Percentiles rank a stretch among this genome's conserved stretches.
phyloP scores from a whole-genome alignment of 1,284 basidiomycete genomes.

The Cryptococcus sp. region DNA sequence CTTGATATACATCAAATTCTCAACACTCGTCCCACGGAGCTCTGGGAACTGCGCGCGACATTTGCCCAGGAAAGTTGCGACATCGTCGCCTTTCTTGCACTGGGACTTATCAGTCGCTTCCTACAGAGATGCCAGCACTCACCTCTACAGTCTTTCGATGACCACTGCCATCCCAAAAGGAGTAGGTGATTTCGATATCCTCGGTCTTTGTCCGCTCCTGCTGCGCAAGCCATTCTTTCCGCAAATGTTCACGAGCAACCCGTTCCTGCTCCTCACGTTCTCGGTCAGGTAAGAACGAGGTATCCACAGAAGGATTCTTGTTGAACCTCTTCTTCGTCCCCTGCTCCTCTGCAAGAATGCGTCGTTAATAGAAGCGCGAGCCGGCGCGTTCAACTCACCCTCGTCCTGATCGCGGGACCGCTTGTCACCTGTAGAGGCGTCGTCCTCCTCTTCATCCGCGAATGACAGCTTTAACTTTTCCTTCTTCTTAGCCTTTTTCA shows the following conservation, averaged over 20 bases:
- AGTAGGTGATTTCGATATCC: constrained; percentile 64
- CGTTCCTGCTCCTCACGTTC: constrained; percentile 92
- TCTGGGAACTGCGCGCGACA: constrained; percentile 91
- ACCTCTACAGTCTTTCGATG: constrained; percentile 91
- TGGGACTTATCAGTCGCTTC: constrained; percentile 46
- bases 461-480: constrained; percentile 90
- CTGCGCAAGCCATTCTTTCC: constrained; percentile 84
- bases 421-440: constrained; percentile 31
- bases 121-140: constrained; percentile 46
- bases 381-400: constrained; percentile 17
- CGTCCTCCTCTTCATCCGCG: constrained; percentile 74
- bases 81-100: constrained; percentile 98
- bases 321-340: constrained; percentile 67
- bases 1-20: constrained; percentile 99
- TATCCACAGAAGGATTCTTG: constrained; percentile 96
- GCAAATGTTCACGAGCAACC: constrained; percentile 79
- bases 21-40: constrained; percentile 81
- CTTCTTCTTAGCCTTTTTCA: constrained; percentile 86
- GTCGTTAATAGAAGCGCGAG: not conserved
- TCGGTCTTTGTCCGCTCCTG: constrained; percentile 59
- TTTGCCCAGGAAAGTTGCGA: constrained; percentile 86
- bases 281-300: constrained; percentile 95
- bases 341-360: constrained; percentile 11
- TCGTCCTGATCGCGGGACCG: constrained; percentile 36
- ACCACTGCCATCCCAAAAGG: constrained; percentile 97